These are phyloP conservation scores for Tylopilus intermedius DNA, from an alignment of 768 basidiomycete species.

Conservation along the genomic window DNA sequence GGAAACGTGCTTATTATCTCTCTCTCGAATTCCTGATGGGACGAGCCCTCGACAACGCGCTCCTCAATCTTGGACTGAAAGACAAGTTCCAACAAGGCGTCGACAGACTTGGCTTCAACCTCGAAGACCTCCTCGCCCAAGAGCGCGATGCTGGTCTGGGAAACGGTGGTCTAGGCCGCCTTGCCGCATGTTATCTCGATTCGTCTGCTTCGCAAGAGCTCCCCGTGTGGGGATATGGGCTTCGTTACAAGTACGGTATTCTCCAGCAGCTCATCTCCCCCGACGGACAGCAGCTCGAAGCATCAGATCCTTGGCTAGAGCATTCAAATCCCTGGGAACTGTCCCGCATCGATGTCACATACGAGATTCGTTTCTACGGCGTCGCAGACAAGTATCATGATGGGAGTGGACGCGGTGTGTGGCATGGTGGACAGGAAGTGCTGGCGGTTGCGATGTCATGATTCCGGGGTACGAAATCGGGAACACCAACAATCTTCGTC, in stretches of 20 bases:
- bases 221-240: constrained; percentile 93
- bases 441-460: constrained; percentile 92
- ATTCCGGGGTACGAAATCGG: constrained; percentile 78
- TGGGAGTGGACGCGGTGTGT: constrained; percentile 56
- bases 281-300: constrained; percentile 80
- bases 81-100: constrained; percentile 64
- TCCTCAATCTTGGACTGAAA: constrained; percentile 87
- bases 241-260: constrained; percentile 92
- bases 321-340: constrained; percentile 87
- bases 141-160: constrained; percentile 95
- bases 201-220: constrained; percentile 87
- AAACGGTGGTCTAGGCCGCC: constrained; percentile 91
- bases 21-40: constrained; percentile 93
- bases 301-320: constrained; percentile 90
- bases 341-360: constrained; percentile 76
- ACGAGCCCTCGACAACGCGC: constrained; percentile 70
- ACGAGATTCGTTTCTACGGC: constrained; percentile 88
- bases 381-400: constrained; percentile 62
- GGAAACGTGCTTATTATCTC: constrained; percentile 91
- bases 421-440: constrained; percentile 92
- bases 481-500: constrained; percentile 85
- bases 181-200: constrained; percentile 97
- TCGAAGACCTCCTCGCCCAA: constrained; percentile 81
- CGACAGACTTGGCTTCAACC: constrained; percentile 77
- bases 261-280: constrained; percentile 90